Evolutionary conservation across 2,329 filamentous ascomycete species (phyloP).

Genomic region (Myriosclerotinia scirpicola): DNA sequence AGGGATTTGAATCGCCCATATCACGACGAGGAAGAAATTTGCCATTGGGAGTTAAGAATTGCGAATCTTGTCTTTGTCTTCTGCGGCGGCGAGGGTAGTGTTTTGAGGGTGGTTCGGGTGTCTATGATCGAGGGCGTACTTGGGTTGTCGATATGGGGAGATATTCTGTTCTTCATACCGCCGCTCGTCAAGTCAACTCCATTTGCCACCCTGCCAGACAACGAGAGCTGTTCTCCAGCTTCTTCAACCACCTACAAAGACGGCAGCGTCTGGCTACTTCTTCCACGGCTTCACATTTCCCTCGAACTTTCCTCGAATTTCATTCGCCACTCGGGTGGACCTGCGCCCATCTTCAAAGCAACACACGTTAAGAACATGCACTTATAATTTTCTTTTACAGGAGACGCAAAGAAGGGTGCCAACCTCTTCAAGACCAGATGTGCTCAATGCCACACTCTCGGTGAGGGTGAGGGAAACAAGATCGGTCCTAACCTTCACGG

Average conservation of each 20-base stretch:
- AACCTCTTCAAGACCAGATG: constrained; percentile 99
- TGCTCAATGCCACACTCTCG: constrained; percentile 97
- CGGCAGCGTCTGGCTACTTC: background rate
- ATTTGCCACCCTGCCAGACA: background rate
- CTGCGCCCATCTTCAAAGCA: background rate
- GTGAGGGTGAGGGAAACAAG: constrained; percentile 91
- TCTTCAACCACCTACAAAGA: background rate
- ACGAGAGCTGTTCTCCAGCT: background rate
- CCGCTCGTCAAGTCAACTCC: background rate
- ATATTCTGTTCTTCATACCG: background rate
- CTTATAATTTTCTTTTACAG: constrained; percentile 48
- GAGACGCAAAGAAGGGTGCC: constrained; percentile 94
- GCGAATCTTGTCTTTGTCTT: constrained; percentile 3
- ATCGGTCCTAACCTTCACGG: constrained; percentile 96
- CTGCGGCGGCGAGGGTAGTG: background rate
- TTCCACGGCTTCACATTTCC: background rate
- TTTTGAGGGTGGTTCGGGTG: background rate
- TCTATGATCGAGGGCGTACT: background rate
- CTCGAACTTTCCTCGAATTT: background rate
- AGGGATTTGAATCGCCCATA: constrained; percentile 25
- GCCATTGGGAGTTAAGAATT: constrained; percentile 9
- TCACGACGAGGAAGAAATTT: constrained; percentile 25
- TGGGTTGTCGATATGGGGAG: background rate
- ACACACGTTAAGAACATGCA: background rate
- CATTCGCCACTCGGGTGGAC: background rate